Evolutionary conservation across 2,329 filamentous ascomycete species (phyloP).

Genomic region (Neopestalotiopsis clavispora): DNA sequence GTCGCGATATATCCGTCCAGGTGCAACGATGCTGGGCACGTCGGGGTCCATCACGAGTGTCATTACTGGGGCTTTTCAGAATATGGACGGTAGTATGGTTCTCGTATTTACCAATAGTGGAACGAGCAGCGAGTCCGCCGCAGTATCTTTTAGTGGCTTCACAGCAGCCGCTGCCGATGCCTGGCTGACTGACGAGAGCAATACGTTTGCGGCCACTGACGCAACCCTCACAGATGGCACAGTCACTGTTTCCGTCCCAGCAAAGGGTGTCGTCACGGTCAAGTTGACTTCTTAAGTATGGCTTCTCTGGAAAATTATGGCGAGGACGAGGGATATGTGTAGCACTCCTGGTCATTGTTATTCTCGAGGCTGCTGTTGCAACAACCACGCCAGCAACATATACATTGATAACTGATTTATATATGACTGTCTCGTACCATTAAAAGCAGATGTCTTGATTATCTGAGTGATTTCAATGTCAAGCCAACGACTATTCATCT

Average conservation of each 20-base stretch:
- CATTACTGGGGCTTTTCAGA: conserved; percentile 27
- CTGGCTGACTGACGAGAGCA: conserved; percentile 24
- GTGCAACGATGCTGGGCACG: conserved; percentile 27
- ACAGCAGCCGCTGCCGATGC: conserved; percentile 19
- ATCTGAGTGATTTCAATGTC: not conserved
- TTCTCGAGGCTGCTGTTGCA: too few species aligned
- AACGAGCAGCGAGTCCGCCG: conserved; percentile 18
- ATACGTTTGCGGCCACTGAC: conserved; percentile 19
- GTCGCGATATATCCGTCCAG: conserved; percentile 30
- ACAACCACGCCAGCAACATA: too few species aligned
- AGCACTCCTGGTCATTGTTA: too few species aligned
- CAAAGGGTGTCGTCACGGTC: conserved; percentile 24
- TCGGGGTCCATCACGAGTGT: conserved; percentile 25
- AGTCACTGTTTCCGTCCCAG: conserved; percentile 24
- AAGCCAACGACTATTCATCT: not conserved
- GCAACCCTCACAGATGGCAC: conserved; percentile 17
- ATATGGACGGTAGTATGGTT: conserved; percentile 26
- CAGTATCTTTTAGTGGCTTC: conserved; percentile 21
- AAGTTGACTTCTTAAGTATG: conserved; percentile 19
- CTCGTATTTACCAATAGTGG: conserved; percentile 31
- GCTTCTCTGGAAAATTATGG: too few species aligned
- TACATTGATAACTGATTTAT: not conserved
- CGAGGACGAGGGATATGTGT: too few species aligned
- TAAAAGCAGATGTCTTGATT: too few species aligned
- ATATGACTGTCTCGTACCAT: not conserved